These are phyloP conservation scores for Plasmodium vivax DNA, from an alignment of 169 alveolate genomes.

Conservation along the genomic window DNA sequence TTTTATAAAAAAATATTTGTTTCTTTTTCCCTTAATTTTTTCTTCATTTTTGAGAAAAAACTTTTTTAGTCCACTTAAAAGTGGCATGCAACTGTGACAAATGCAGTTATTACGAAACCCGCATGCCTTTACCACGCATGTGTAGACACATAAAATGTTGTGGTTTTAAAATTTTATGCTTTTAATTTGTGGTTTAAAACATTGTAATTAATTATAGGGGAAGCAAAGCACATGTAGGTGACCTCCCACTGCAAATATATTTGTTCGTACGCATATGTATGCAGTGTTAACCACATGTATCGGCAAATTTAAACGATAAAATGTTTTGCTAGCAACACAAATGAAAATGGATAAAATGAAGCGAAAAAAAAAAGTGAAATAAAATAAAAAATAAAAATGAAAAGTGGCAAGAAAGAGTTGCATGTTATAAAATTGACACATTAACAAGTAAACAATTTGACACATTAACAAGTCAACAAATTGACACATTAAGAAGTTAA, in stretches of 20 bases:
- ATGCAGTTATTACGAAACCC: background rate
- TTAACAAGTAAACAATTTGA: background rate
- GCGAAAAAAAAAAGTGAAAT: background rate
- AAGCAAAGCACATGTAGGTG: background rate
- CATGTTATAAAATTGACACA: background rate
- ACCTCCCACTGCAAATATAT: background rate
- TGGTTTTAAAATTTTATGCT: background rate
- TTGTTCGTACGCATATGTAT: background rate
- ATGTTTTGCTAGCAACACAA: background rate
- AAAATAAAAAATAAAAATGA: background rate
- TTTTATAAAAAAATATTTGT: background rate
- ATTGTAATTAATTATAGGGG: background rate
- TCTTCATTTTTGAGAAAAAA: background rate
- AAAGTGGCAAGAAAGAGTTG: background rate
- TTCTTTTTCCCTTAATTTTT: background rate
- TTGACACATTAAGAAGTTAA: background rate
- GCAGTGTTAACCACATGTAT: background rate
- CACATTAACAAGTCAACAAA: background rate
- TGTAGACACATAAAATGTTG: background rate
- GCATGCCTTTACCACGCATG: background rate
- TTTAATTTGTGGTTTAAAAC: background rate
- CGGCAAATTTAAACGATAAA: background rate
- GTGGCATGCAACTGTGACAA: slow-evolving; percentile 1
- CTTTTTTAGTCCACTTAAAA: background rate
- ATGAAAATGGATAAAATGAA: background rate